Evolutionary conservation across 129 eudicot genomes (phyloP).

Genomic region (Escallonia herrerae): DNA sequence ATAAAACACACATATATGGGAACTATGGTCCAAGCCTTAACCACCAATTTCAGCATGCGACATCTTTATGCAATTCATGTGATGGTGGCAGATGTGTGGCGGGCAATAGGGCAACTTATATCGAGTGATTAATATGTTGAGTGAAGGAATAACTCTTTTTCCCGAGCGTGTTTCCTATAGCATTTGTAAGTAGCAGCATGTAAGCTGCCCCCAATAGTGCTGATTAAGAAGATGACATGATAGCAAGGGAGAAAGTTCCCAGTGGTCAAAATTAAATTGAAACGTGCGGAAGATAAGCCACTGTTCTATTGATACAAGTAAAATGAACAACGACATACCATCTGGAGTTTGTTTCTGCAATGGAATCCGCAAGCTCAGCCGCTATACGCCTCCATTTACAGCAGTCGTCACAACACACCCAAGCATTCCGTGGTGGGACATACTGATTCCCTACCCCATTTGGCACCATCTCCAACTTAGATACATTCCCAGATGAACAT

Average conservation of each 20-base stretch:
- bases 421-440: constrained; percentile 48
- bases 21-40: too few species aligned
- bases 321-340: constrained; percentile 41
- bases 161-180: too few species aligned
- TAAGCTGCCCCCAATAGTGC: too few species aligned
- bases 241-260: background rate
- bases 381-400: constrained; percentile 90
- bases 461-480: constrained; percentile 19
- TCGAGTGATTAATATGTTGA: too few species aligned
- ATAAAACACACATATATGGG: too few species aligned
- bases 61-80: too few species aligned
- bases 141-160: too few species aligned
- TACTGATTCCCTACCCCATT: constrained; percentile 21
- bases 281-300: background rate
- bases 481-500: constrained; percentile 19
- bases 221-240: background rate
- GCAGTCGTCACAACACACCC: constrained; percentile 96
- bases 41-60: too few species aligned
- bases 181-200: too few species aligned
- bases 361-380: constrained; percentile 74
- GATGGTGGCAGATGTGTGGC: too few species aligned
- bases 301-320: background rate
- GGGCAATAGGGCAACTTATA: too few species aligned
- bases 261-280: background rate
- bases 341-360: constrained; percentile 56